A percentile compares a stretch with the other conserved stretches of the same genome.
These are phyloP conservation scores for Candida xyloterini DNA, from an alignment of 805 yeast genomes.

Conservation along the genomic window DNA sequence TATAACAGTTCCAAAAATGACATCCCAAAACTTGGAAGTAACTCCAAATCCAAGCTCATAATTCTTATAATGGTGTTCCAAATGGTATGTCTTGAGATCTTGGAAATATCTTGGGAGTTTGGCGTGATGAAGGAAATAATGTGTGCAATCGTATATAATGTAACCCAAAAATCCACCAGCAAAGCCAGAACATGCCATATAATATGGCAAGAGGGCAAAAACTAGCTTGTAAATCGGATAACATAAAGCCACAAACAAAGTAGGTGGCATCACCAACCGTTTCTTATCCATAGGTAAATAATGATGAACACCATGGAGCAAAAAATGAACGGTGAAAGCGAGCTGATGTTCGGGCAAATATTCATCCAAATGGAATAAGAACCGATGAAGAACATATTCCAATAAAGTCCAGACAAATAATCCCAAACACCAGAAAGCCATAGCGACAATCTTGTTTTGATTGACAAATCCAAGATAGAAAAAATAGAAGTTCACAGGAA, in stretches of 20 bases:
- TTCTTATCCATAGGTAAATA: slow-evolving; percentile 94
- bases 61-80: slow-evolving; percentile 97
- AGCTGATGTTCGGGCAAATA: slow-evolving; percentile 77
- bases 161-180: slow-evolving; percentile 97
- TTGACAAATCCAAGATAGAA: slow-evolving; percentile 56
- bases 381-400: slow-evolving; percentile 86
- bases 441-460: slow-evolving; percentile 44
- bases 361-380: slow-evolving; percentile 87
- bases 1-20: slow-evolving; percentile 79
- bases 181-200: slow-evolving; percentile 86
- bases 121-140: slow-evolving; percentile 89
- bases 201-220: slow-evolving; percentile 71
- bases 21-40: slow-evolving; percentile 91
- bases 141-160: slow-evolving; percentile 88
- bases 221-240: slow-evolving; percentile 80
- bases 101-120: slow-evolving; percentile 74
- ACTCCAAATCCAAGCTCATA: slow-evolving; percentile 97
- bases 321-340: slow-evolving; percentile 79
- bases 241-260: slow-evolving; percentile 68
- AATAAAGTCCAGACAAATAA: slow-evolving; percentile 88
- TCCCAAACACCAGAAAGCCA: slow-evolving; percentile 72
- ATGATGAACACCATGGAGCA: slow-evolving; percentile 95
- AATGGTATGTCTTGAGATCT: slow-evolving; percentile 80
- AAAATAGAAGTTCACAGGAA: slow-evolving; percentile 70
- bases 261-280: slow-evolving; percentile 95